Evolutionary conservation across 2,329 filamentous ascomycete species (phyloP).

Genomic region (Nemania serpens): DNA sequence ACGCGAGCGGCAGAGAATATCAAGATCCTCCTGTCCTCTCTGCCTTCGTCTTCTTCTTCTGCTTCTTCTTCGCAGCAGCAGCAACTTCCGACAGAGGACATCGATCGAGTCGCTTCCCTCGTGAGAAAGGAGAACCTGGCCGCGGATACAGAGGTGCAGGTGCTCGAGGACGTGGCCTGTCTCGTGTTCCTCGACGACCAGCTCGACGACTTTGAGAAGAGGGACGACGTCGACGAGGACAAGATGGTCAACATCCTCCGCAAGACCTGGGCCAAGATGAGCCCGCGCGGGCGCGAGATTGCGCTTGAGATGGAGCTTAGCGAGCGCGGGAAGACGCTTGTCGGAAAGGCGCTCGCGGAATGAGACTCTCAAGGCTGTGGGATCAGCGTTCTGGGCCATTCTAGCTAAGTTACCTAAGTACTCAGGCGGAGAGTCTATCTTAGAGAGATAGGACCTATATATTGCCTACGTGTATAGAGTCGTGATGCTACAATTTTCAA

Average conservation of each 20-base stretch:
- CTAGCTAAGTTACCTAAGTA: no score
- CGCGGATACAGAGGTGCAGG: constrained; percentile 69
- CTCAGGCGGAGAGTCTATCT: no score
- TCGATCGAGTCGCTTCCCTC: constrained; percentile 68
- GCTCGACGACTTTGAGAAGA: constrained; percentile 76
- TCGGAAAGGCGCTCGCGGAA: constrained; percentile 64
- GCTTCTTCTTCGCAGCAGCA: constrained; percentile 22
- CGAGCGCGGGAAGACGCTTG: constrained; percentile 63
- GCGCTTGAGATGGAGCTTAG: constrained; percentile 70
- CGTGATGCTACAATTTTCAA: no score
- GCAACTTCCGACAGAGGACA: constrained; percentile 52
- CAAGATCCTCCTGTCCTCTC: constrained; percentile 58
- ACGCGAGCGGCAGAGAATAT: constrained; percentile 62
- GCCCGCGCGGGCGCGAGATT: constrained; percentile 62
- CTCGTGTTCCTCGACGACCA: constrained; percentile 87
- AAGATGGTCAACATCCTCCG: constrained; percentile 73
- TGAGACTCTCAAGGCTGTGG: constrained; percentile 3
- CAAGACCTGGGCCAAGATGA: constrained; percentile 82
- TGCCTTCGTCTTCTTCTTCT: constrained; percentile 15
- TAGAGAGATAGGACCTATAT: no score
- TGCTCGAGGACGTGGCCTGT: constrained; percentile 84
- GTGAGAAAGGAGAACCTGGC: constrained; percentile 78
- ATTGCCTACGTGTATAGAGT: no score
- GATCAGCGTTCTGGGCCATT: no score
- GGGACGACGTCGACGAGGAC: constrained; percentile 69